A percentile compares a stretch with the other conserved stretches of the same genome.
These are phyloP conservation scores for Arabidopsis lyrata DNA, from an alignment of 441 rosid species.

Conservation along the genomic window DNA sequence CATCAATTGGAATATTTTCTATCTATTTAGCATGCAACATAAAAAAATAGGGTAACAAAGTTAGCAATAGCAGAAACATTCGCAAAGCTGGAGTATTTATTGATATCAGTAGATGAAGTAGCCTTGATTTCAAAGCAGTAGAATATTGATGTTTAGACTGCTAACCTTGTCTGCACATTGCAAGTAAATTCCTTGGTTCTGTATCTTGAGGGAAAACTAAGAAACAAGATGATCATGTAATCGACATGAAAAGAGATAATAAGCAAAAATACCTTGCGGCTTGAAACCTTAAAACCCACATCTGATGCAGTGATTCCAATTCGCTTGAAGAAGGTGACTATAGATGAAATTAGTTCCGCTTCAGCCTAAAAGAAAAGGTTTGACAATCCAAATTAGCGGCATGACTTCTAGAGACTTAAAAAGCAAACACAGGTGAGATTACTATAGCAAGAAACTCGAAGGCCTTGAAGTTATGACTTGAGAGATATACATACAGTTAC, in stretches of 20 bases:
- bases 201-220: neutral
- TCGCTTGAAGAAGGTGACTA: constrained; percentile 78
- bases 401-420: neutral
- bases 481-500: constrained; percentile 62
- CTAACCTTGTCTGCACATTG: constrained; percentile 55
- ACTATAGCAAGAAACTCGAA: constrained; percentile 3
- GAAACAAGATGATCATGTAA: constrained; percentile 6
- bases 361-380: constrained; percentile 62
- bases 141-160: constrained; percentile 20
- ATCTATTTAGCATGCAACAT: constrained; percentile 54
- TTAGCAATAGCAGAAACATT: neutral
- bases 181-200: neutral
- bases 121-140: constrained; percentile 14
- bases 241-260: constrained; percentile 18
- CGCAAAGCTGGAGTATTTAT: neutral
- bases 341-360: constrained; percentile 87
- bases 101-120: neutral
- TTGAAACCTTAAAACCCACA: constrained; percentile 88
- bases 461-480: constrained; percentile 18
- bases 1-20: constrained; percentile 76
- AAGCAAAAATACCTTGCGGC: constrained; percentile 74
- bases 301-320: constrained; percentile 83
- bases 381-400: neutral
- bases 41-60: neutral
- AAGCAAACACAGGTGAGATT: neutral